Conservation (phyloP, 78 protist species). For the Dictyostelium brefeldianum region DNA sequence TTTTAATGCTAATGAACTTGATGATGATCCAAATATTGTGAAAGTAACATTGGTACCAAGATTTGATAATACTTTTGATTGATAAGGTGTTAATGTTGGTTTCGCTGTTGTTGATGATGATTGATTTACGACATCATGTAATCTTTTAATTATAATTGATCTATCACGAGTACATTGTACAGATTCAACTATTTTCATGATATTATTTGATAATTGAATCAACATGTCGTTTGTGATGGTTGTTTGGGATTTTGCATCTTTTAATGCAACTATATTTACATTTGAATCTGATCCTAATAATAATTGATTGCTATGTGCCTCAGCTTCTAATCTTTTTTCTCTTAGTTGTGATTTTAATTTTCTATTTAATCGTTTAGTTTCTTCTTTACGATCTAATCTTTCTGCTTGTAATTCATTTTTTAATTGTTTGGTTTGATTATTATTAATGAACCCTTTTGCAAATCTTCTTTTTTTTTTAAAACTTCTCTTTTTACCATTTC, state of each 20-base stretch:
- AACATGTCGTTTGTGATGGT: background rate
- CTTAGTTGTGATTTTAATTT: too few species aligned
- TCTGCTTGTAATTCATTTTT: too few species aligned
- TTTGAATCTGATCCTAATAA: background rate
- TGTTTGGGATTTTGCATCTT: background rate
- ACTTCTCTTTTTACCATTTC: too few species aligned
- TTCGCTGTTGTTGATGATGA: too few species aligned
- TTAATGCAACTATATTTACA: background rate
- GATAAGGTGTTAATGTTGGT: too few species aligned
- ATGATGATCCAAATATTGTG: background rate
- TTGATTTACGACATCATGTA: background rate
- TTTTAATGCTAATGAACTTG: background rate
- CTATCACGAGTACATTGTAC: background rate
- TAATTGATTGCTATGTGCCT: background rate
- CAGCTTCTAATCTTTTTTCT: too few species aligned
- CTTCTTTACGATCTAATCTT: too few species aligned
- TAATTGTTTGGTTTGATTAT: too few species aligned
- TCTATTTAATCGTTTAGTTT: too few species aligned
- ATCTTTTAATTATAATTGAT: background rate
- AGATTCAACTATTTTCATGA: background rate
- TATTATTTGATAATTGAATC: background rate
- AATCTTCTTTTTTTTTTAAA: too few species aligned
- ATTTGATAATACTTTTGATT: too few species aligned
- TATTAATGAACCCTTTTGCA: too few species aligned
- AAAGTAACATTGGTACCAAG: background rate